Evolutionary conservation across 2,329 filamentous ascomycete genomes (phyloP).

Genomic region (Ophiostoma ips): DNA sequence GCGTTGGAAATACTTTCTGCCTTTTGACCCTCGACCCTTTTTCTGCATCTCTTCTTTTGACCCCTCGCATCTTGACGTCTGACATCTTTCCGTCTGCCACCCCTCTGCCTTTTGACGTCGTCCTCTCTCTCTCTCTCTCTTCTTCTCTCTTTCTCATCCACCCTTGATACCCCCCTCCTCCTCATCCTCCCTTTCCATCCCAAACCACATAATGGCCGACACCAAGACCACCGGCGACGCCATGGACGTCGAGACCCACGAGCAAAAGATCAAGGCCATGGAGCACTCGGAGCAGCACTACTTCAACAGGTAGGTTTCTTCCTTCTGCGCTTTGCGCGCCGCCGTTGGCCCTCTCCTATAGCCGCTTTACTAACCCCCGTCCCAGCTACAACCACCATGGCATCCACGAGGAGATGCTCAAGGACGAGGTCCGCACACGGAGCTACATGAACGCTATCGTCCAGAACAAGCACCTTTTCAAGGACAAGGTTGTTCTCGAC

Average conservation of each 20-base stretch:
- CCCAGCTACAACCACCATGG: conserved; percentile 94
- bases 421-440: conserved; percentile 93
- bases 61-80: background rate
- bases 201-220: background rate
- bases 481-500: conserved; percentile 85
- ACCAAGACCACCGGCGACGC: conserved; percentile 20
- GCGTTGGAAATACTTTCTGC: too few species aligned
- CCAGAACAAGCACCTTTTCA: conserved; percentile 89
- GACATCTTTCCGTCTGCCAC: background rate
- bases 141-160: background rate
- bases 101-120: background rate
- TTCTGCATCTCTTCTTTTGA: background rate
- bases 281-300: conserved; percentile 97
- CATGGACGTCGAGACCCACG: conserved; percentile 46
- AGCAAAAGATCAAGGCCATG: conserved; percentile 55
- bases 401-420: conserved; percentile 98
- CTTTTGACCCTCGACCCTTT: too few species aligned
- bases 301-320: conserved; percentile 69
- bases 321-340: background rate
- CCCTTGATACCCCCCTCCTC: background rate
- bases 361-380: conserved; percentile 9
- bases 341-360: background rate
- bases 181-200: background rate
- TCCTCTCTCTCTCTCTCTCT: background rate
- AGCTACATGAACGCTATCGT: conserved; percentile 97